Base-by-base conservation (phyloP, 176 grass and related monocot species). In the Carex parvula region DNA sequence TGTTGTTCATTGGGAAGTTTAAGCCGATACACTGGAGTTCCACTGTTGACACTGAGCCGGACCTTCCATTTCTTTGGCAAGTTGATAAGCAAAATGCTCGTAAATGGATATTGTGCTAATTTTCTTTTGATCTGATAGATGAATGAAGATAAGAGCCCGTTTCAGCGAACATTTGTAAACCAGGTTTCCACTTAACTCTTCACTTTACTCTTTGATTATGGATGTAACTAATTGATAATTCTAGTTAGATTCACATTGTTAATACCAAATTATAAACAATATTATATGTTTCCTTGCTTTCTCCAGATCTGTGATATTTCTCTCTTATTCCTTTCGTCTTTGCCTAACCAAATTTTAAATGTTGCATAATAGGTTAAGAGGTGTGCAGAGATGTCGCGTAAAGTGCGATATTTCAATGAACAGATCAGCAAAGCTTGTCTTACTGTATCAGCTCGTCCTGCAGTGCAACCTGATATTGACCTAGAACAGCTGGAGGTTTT, bases 131-230 rank as follows among this genome's bases (percentile, higher is more conserved):
- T 84, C 63, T 20, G 88, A 88, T 88, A 99, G 97, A 92, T 99
- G 85, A 99, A 99, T 88, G 90, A 92, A 73, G 91, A 96, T 75
- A 99, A 99, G 85, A 96, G 97, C 85, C 97, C 97, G 64, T 99
- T 96, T 82, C 97, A 96, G 87, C 91, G 93, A 87, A 96, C 92
- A 84, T 99, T 99, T 87, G 97, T 99, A 56, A 99, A 99, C 79
- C 97, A 99, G 93, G 97, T 99, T 29, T 85, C 20, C 46, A 46
- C 35, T 50, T 16, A 57, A 32, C 24, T 78, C 33, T 84, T 30
- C 6, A 68, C 29, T 68, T 61, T 32, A 46, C 59, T 60, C 72
- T 11, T 64, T 52, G 3, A 33, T 78, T 57, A 78, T 57, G 15
- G 14, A 33, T 30, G 1, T 56, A 78, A 56, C 8, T 10, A 56